Base-by-base conservation (phyloP, 2,329 filamentous ascomycete genomes). In the Fusarium pseudocircinatum region DNA sequence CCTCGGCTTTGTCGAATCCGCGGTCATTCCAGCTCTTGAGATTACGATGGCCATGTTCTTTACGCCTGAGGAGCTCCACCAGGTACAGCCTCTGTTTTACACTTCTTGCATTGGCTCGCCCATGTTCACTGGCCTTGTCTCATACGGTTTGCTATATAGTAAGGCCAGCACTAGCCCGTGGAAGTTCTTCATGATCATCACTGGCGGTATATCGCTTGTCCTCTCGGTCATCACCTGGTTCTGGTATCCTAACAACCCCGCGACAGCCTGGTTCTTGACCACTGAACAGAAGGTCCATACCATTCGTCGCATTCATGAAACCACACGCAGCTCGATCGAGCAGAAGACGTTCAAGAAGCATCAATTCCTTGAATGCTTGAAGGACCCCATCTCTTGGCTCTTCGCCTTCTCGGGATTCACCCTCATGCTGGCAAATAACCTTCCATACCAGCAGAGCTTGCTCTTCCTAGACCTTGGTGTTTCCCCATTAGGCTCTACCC, bases 131-230 rank as follows among this genome's bases (percentile, higher is more conserved):
- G 47, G 58, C 18, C 36, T 60, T 2, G 18, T 60, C 7, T 60
- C 58, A 1, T 60, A 60, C 8, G 58, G 58, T 1, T 4, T 60
- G 5, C n/a, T 60, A 7, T 60, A 42, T 32, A 60, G 58, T 20
- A 56, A 60, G 3, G 47, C 7, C 9, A 56, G 36, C 36, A 60
- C 58, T 10, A 60, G 58, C 13, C 58, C 58, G 7, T 60, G 58
- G 58, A 60, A 60, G 8, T 60, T 60, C 36, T 60, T 60, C n/a
- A 60, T 60, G 47, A 60, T 60, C 7, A 60, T 60, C 3, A 60
- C 58, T 0, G 58, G 58, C 6, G 58, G 58, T 3, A 56, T 60
- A 7, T 60, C 58, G 1, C 58, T 60, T 2, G 14, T 36, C 4
- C 58, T 60, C 2, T 60, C 58, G 1, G 58, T 60, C 1, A 42